Conservation (phyloP, 2,329 filamentous ascomycete genomes). For the Venturia oleaginea region DNA sequence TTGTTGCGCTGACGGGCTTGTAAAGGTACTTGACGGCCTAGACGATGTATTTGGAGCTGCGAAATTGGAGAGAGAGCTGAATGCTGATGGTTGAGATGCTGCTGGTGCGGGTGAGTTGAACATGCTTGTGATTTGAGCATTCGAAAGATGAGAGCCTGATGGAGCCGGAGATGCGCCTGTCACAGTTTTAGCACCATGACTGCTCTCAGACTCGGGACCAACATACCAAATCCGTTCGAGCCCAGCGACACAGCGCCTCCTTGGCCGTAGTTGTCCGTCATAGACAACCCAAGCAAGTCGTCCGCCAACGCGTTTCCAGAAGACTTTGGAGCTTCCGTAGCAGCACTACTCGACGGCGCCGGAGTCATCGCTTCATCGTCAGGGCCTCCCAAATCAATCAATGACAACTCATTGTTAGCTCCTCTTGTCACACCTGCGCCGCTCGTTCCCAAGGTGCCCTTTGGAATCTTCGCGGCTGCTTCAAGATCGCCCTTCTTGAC, state of each 20-base stretch:
- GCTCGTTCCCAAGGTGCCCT: slow-evolving; percentile 64
- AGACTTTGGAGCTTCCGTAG: slow-evolving; percentile 33
- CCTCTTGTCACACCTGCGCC: slow-evolving; percentile 55
- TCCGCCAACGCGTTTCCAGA: slow-evolving; percentile 68
- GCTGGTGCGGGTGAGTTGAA: slow-evolving; percentile 8
- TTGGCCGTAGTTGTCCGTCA: slow-evolving; percentile 65
- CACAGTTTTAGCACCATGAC: neutral
- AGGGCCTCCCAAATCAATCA: slow-evolving; percentile 81
- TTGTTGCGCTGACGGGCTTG: slow-evolving; percentile 27
- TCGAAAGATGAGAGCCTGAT: slow-evolving; percentile 12
- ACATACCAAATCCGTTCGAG: slow-evolving; percentile 22
- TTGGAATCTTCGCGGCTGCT: slow-evolving; percentile 71
- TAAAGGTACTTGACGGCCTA: slow-evolving; percentile 22
- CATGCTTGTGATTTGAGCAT: slow-evolving; percentile 15
- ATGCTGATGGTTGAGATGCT: slow-evolving; percentile 8
- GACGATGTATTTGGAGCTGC: slow-evolving; percentile 9
- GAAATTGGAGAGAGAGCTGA: slow-evolving; percentile 3
- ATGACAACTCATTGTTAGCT: slow-evolving; percentile 68
- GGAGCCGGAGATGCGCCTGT: neutral
- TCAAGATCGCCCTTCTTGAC: slow-evolving; percentile 92
- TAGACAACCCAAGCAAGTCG: slow-evolving; percentile 79
- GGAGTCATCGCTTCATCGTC: slow-evolving; percentile 38
- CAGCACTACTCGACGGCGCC: slow-evolving; percentile 31
- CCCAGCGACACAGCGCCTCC: slow-evolving; percentile 78
- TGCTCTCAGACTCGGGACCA: neutral